Percentiles rank a stretch among this genome's conserved stretches.
These are phyloP conservation scores for Alternaria incomplexa DNA, from an alignment of 2,329 filamentous ascomycete species.

Conservation along the genomic window DNA sequence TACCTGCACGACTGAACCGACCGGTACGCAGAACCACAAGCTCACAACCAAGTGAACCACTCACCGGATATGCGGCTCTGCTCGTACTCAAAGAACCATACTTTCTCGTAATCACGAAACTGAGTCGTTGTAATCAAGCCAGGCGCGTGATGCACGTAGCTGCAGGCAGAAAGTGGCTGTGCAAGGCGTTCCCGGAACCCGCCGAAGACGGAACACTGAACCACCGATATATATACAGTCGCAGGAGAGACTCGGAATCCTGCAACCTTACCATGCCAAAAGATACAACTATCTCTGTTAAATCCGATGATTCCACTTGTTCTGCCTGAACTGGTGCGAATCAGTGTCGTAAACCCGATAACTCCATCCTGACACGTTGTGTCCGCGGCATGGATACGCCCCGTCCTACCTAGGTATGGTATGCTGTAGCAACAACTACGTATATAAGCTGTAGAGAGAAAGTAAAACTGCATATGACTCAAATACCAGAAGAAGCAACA, in stretches of 20 bases:
- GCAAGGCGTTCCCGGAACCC: neutral
- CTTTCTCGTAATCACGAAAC: neutral
- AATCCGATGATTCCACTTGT: neutral
- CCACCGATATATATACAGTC: neutral
- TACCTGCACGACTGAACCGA: neutral
- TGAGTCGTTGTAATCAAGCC: neutral
- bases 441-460: neutral
- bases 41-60: neutral
- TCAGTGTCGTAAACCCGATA: neutral
- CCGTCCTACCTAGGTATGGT: neutral
- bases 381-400: neutral
- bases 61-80: conserved; percentile 1
- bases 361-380: neutral
- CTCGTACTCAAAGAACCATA: neutral
- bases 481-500: neutral
- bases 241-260: neutral
- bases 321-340: neutral
- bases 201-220: neutral
- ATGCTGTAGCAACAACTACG: neutral
- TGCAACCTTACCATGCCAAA: neutral
- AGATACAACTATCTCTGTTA: neutral
- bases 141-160: neutral
- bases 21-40: neutral
- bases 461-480: neutral
- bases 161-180: neutral